A percentile compares a stretch with the other conserved stretches of the same genome.
phyloP scores from a whole-genome alignment of 768 basidiomycete genomes.

The Trametes meyenii region DNA sequence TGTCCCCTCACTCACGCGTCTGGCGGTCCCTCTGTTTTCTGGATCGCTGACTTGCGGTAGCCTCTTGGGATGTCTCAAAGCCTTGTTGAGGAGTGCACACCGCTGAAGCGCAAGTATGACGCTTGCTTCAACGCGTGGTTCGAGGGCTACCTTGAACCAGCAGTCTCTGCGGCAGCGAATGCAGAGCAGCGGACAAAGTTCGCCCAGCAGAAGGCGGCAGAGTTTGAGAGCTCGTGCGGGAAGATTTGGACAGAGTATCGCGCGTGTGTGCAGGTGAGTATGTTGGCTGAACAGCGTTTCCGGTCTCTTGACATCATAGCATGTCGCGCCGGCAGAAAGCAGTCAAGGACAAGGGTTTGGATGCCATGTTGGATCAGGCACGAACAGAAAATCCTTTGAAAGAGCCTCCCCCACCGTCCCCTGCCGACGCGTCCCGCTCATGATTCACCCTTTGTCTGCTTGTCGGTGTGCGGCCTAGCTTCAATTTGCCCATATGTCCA shows the following conservation, averaged over 20 bases:
- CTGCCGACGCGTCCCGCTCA: slow-evolving; percentile 18
- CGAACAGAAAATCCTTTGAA: slow-evolving; percentile 46
- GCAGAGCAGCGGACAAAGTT: slow-evolving; percentile 57
- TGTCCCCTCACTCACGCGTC: not conserved
- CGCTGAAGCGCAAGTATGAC: slow-evolving; percentile 88
- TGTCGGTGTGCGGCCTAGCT: not conserved
- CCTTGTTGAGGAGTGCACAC: slow-evolving; percentile 83
- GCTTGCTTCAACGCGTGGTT: slow-evolving; percentile 98
- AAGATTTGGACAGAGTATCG: slow-evolving; percentile 81
- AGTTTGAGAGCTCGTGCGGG: slow-evolving; percentile 87
- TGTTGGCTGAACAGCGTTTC: not conserved
- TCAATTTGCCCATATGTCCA: not conserved
- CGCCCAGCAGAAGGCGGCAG: slow-evolving; percentile 79
- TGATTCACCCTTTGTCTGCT: not conserved
- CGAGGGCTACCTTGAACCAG: slow-evolving; percentile 92
- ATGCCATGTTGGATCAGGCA: slow-evolving; percentile 76
- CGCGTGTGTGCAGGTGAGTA: slow-evolving; percentile 77
- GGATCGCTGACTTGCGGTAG: not conserved
- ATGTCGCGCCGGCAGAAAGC: slow-evolving; percentile 58
- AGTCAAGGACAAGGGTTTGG: slow-evolving; percentile 75
- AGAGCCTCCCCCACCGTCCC: slow-evolving; percentile 53
- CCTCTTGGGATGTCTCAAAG: slow-evolving; percentile 67
- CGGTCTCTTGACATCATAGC: not conserved
- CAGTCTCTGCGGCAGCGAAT: slow-evolving; percentile 50
- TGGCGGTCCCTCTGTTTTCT: not conserved